Percentiles rank a stretch among this genome's conserved stretches.
Conservation (phyloP, 2,329 filamentous ascomycete species). For the Helminthosporium solani region DNA sequence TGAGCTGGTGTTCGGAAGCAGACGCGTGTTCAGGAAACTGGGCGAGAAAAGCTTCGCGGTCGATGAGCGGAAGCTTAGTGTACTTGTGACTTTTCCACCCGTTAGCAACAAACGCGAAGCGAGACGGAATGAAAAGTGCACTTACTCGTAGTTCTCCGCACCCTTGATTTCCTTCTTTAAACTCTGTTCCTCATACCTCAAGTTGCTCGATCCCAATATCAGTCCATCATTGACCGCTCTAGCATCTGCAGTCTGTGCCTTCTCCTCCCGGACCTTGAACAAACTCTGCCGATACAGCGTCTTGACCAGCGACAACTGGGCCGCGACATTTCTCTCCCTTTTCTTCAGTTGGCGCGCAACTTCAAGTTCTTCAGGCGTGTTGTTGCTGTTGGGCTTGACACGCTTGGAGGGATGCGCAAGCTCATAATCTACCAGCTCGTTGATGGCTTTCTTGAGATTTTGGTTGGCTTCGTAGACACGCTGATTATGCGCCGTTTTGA, state of each 20-base stretch:
- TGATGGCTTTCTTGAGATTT: slow-evolving; percentile 33
- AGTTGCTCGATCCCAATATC: slow-evolving; percentile 89
- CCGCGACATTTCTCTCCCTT: slow-evolving; percentile 72
- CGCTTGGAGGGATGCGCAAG: slow-evolving; percentile 22
- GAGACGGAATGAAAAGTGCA: slow-evolving; percentile 20
- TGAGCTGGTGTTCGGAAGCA: slow-evolving; percentile 75
- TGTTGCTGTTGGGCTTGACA: slow-evolving; percentile 16
- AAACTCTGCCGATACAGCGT: slow-evolving; percentile 81
- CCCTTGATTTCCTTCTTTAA: slow-evolving; percentile 85
- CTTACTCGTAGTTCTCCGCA: slow-evolving; percentile 89
- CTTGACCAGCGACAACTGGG: slow-evolving; percentile 60
- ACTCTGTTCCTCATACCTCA: slow-evolving; percentile 94
- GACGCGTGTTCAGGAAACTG: slow-evolving; percentile 73
- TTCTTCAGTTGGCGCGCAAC: slow-evolving; percentile 26
- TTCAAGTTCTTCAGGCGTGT: slow-evolving; percentile 10
- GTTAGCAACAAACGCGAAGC: not conserved
- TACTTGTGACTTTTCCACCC: slow-evolving; percentile 71
- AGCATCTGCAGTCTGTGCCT: slow-evolving; percentile 80
- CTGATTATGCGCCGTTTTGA: slow-evolving; percentile 33
- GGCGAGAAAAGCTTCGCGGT: slow-evolving; percentile 76
- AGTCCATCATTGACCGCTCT: slow-evolving; percentile 88
- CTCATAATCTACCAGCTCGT: slow-evolving; percentile 36
- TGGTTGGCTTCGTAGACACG: slow-evolving; percentile 34
- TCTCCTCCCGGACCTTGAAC: slow-evolving; percentile 79
- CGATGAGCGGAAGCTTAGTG: slow-evolving; percentile 78